A percentile compares a stretch with the other conserved stretches of the same genome.
phyloP scores from a whole-genome alignment of 78 protist genomes.

The slime mould (Dictyostelium discoideum) region DNA sequence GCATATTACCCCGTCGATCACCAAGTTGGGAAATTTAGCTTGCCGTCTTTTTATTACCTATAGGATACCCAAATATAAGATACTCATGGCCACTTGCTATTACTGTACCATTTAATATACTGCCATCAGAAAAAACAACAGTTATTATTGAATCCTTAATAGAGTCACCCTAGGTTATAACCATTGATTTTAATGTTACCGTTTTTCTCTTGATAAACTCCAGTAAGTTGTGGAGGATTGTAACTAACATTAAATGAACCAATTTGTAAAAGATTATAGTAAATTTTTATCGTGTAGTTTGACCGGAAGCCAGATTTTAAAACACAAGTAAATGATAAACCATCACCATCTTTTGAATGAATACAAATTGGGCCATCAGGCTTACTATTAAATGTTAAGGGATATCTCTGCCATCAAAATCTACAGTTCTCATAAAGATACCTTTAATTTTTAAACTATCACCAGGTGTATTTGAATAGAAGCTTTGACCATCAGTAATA shows the following conservation, averaged over 20 bases:
- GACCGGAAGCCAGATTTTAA: background rate
- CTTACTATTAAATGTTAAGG: background rate
- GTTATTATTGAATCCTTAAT: background rate
- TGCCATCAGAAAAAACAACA: background rate
- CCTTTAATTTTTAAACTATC: background rate
- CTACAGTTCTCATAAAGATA: background rate
- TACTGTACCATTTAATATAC: background rate
- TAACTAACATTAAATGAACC: background rate
- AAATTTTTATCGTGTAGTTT: background rate
- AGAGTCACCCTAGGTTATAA: background rate
- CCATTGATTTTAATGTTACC: background rate
- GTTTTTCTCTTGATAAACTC: background rate
- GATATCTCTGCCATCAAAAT: background rate
- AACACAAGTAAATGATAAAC: background rate
- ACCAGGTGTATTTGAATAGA: background rate
- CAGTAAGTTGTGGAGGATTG: background rate
- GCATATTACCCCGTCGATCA: background rate
- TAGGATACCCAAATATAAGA: background rate
- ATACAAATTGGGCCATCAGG: background rate
- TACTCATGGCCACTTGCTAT: background rate
- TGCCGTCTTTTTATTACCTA: background rate
- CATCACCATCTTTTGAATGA: background rate
- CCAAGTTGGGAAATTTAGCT: background rate
- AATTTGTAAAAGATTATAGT: background rate
- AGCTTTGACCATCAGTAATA: background rate